These are phyloP conservation scores for Pulveroboletus sp. DNA, from an alignment of 768 basidiomycete genomes.

Conservation along the genomic window DNA sequence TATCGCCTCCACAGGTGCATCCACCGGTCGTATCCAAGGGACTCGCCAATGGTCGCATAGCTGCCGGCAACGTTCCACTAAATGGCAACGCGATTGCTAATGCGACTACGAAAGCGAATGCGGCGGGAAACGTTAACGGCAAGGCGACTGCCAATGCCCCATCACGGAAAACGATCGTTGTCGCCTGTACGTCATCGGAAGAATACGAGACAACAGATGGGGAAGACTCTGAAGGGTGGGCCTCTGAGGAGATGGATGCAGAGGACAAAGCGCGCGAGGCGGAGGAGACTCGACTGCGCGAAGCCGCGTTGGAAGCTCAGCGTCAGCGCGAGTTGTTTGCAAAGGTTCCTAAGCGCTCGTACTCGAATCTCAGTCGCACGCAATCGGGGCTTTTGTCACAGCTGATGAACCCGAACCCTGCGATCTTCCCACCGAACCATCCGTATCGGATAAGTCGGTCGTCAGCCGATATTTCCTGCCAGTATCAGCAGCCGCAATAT, in stretches of 20 bases:
- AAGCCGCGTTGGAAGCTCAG: conserved; percentile 60
- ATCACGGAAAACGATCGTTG: conserved; percentile 41
- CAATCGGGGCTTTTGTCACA: conserved; percentile 58
- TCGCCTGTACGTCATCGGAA: conserved; percentile 41
- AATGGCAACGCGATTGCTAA: conserved; percentile 15
- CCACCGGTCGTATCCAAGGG: conserved; percentile 20
- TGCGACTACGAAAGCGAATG: conserved; percentile 13
- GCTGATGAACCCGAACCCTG: conserved; percentile 68
- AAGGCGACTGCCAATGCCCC: conserved; percentile 22
- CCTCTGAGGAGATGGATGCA: conserved; percentile 48
- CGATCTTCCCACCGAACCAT: conserved; percentile 53
- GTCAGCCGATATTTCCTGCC: conserved; percentile 41
- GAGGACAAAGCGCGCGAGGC: conserved; percentile 33
- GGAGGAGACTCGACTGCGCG: conserved; percentile 33
- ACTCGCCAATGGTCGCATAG: conserved; percentile 1
- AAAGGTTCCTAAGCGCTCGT: conserved; percentile 64
- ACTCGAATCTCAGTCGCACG: conserved; percentile 51
- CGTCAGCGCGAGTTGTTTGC: conserved; percentile 64
- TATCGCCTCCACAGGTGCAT: conserved; percentile 8
- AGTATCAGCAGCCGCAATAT: conserved; percentile 17
- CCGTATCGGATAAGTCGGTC: conserved; percentile 52
- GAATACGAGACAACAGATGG: conserved; percentile 53
- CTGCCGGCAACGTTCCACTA: neutral
- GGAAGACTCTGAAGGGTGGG: conserved; percentile 58
- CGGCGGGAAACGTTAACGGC: conserved; percentile 6